Conservation (phyloP, 441 rosid species). For the Gossypium trilobum region DNA sequence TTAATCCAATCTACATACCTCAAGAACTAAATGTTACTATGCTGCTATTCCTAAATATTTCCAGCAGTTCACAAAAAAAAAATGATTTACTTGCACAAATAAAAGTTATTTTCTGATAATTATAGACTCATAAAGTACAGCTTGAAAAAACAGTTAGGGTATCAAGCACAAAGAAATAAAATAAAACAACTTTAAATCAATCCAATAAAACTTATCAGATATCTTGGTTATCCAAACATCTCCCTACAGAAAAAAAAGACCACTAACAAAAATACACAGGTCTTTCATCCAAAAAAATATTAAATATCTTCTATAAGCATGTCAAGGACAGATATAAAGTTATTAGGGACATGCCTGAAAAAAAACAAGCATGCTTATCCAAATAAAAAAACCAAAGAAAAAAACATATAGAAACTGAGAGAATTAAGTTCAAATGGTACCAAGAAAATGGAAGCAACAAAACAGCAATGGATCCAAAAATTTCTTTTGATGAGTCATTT, state of each 20-base stretch:
- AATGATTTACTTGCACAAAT: slow-evolving; percentile 6
- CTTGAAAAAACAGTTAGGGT: neutral
- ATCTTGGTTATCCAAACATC: neutral
- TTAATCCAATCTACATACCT: neutral
- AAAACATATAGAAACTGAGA: neutral
- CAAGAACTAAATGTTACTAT: neutral
- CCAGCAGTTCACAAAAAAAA: neutral
- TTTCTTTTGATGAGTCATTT: neutral
- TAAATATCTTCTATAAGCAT: neutral
- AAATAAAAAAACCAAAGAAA: neutral
- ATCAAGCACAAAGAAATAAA: neutral
- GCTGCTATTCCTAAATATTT: slow-evolving; percentile 1
- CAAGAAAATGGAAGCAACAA: neutral
- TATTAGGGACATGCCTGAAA: neutral
- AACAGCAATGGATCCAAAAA: neutral
- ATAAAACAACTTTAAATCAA: neutral
- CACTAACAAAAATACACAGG: neutral
- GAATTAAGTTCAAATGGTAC: neutral
- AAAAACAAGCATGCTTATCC: neutral
- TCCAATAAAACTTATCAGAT: slow-evolving; percentile 2
- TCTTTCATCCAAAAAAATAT: neutral
- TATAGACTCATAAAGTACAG: neutral
- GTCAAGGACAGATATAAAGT: neutral
- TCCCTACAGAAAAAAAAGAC: neutral
- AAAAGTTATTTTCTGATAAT: neutral